Conservation (phyloP, 495 filamentous ascomycete genomes). For the Neurospora tetraspora region DNA sequence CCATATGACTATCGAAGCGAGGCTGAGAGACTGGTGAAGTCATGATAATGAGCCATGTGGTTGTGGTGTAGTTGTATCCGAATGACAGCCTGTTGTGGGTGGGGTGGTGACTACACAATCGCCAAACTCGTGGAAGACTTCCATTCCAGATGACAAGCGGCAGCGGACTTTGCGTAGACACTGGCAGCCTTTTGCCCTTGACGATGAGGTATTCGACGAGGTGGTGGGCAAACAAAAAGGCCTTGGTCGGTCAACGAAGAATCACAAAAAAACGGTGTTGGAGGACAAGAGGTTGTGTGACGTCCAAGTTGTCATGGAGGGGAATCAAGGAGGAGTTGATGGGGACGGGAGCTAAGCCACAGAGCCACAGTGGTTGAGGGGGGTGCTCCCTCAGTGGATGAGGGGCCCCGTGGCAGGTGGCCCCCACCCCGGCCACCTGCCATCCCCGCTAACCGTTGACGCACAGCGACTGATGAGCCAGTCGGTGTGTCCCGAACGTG, state of each 20-base stretch:
- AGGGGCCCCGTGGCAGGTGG: background rate
- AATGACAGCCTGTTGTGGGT: background rate
- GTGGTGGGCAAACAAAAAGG: background rate
- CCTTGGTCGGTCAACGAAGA: background rate
- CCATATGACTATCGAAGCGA: background rate
- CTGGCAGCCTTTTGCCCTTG: background rate
- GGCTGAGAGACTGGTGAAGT: background rate
- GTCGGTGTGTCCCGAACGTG: background rate
- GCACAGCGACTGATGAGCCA: background rate
- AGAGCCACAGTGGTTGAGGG: background rate
- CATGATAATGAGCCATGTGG: background rate
- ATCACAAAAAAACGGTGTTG: background rate
- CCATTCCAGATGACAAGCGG: background rate
- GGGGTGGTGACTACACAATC: background rate
- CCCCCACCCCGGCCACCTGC: background rate
- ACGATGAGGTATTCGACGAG: background rate
- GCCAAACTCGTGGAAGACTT: background rate
- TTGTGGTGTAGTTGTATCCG: background rate
- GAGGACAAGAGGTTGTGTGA: background rate
- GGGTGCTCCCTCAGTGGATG: background rate
- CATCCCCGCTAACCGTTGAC: background rate
- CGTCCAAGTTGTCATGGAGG: background rate
- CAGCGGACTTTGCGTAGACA: background rate
- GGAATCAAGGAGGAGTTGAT: background rate
- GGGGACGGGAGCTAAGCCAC: background rate